Percentiles rank a stretch among this genome's conserved stretches.
These are phyloP conservation scores for Lasiosphaeria ovina DNA, from an alignment of 495 filamentous ascomycete species.

Conservation along the genomic window DNA sequence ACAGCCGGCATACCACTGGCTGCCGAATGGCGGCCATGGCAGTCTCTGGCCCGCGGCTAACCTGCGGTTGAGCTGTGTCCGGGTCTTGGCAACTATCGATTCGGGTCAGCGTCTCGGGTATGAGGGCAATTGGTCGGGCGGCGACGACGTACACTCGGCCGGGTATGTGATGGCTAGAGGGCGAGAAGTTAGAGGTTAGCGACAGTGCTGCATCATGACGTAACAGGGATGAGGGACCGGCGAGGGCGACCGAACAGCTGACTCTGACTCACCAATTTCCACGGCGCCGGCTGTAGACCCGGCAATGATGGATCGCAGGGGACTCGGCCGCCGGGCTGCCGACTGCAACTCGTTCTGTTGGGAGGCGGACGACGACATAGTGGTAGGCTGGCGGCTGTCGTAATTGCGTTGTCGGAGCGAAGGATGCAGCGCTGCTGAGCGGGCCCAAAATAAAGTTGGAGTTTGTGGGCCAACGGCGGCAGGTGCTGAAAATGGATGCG, in stretches of 20 bases:
- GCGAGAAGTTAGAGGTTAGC: constrained; percentile 14
- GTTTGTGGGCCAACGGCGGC: too few species aligned
- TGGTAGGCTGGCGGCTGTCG: too few species aligned
- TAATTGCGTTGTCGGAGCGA: too few species aligned
- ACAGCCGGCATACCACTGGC: constrained; percentile 96
- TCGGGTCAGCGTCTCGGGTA: constrained; percentile 17
- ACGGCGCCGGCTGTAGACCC: constrained; percentile 89
- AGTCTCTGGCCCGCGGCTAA: constrained; percentile 78
- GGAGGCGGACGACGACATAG: constrained; percentile 25
- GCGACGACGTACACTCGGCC: constrained; percentile 71
- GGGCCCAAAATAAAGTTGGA: too few species aligned
- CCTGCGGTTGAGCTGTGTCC: constrained; percentile 87
- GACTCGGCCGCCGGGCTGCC: constrained; percentile 63
- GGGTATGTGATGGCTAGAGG: constrained; percentile 90
- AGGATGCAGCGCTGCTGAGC: too few species aligned
- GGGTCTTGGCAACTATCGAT: constrained; percentile 77
- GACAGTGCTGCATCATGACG: not conserved
- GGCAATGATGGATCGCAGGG: constrained; percentile 81
- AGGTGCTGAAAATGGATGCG: too few species aligned
- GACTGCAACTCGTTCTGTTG: constrained; percentile 29
- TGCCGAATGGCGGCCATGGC: constrained; percentile 93
- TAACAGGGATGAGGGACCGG: not conserved
- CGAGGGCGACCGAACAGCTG: not conserved
- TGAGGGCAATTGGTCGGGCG: constrained; percentile 11
- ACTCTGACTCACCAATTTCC: constrained; percentile 69